Evolutionary conservation across 116 monocot species (phyloP).

Genomic region (Phalaenopsis hybrid): DNA sequence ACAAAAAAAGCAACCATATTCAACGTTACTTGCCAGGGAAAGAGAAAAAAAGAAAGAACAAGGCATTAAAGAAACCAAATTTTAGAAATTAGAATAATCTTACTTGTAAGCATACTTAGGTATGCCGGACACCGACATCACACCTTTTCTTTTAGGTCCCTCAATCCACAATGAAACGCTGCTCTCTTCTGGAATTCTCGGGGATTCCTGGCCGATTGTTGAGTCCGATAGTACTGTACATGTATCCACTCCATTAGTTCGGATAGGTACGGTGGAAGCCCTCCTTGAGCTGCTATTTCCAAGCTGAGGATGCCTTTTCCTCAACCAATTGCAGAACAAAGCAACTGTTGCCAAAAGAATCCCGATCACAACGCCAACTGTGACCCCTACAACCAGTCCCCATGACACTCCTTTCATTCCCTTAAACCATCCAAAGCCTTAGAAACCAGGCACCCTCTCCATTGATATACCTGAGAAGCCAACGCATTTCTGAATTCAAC

Average conservation of each 20-base stretch:
- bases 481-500: background rate
- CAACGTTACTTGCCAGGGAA: background rate
- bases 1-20: background rate
- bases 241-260: constrained; percentile 46
- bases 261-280: constrained; percentile 58
- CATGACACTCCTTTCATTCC: constrained; percentile 62
- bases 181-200: constrained; percentile 21
- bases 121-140: constrained; percentile 66
- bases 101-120: constrained; percentile 85
- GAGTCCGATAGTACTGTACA: constrained; percentile 60
- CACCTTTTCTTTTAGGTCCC: constrained; percentile 40
- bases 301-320: constrained; percentile 35
- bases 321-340: constrained; percentile 48
- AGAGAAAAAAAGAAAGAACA: background rate
- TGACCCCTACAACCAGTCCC: constrained; percentile 69
- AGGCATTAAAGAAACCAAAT: background rate
- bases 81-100: background rate
- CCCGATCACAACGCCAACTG: constrained; percentile 69
- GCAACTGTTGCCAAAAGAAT: constrained; percentile 44
- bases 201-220: constrained; percentile 52
- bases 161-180: constrained; percentile 39
- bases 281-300: constrained; percentile 60
- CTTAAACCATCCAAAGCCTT: constrained; percentile 8
- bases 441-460: constrained; percentile 5
- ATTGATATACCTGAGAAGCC: constrained; percentile 12